phyloP scores from a whole-genome alignment of 1,284 basidiomycete species.

The Thecaphora thlaspeos region DNA sequence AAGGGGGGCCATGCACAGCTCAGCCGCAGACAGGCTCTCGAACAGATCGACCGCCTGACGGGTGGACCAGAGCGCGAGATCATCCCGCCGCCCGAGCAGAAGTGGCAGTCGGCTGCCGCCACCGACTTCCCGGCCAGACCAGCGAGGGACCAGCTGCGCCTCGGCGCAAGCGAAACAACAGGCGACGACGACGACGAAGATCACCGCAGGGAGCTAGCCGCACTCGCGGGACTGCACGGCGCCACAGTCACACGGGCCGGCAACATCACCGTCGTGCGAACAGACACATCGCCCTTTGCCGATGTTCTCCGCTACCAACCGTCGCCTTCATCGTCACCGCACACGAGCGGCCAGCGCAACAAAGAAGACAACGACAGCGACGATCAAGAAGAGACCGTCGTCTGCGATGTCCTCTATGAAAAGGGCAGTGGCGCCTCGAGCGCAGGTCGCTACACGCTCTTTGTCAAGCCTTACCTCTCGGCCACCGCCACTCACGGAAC shows the following conservation, averaged over 20 bases:
- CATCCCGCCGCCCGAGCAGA: no score
- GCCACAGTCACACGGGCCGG: conserved; percentile 12
- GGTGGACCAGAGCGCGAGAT: neutral
- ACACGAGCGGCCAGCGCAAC: no score
- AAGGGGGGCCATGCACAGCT: conserved; percentile 80
- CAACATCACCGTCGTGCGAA: conserved; percentile 23
- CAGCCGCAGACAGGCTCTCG: conserved; percentile 10
- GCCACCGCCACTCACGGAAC: conserved; percentile 72
- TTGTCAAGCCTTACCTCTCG: conserved; percentile 36
- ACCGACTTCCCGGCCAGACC: no score
- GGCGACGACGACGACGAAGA: conserved; percentile 2
- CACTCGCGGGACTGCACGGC: conserved; percentile 20
- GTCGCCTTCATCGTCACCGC: no score
- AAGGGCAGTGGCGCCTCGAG: conserved; percentile 42
- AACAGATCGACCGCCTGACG: conserved; percentile 6
- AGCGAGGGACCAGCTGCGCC: no score
- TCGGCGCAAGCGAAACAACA: no score
- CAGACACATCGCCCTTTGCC: conserved; percentile 24
- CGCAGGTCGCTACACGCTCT: conserved; percentile 43
- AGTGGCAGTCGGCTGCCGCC: no score
- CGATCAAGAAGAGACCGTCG: conserved; percentile 42
- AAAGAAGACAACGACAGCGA: no score
- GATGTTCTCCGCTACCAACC: conserved; percentile 9
- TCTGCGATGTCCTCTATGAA: conserved; percentile 75
- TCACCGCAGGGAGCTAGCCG: conserved; percentile 1